Evolutionary conservation across 345 rosid genomes (phyloP), one percentile per base, ranked within the genome.

Genomic region (Linum usitatissimum): DNA sequence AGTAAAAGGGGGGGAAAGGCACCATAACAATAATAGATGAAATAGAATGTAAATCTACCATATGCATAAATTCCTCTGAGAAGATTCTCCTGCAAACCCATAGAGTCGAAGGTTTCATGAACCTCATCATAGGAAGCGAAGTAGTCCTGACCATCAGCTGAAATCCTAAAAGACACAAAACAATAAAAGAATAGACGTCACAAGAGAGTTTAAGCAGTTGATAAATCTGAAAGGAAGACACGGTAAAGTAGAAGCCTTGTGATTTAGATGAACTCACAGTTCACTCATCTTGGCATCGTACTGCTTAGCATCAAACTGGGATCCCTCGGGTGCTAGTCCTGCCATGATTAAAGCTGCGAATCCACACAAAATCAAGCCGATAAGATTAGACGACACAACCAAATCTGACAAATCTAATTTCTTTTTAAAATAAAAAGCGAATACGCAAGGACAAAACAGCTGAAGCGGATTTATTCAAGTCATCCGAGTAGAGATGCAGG

Each of bases 221-320:
- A 34, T 3, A 34, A 34, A 34, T 7, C 38, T 34, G 38, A 34
- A 34, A 34, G 3, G 38, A 34, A 34, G 3, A 34, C 38, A 34
- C 1, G 6, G 38, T 34, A 34, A 34, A 34, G 38, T 34, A 34
- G 8, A 34, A 34, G 38, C 38, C 38, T 7, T 3, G 38, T 4
- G 38, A 34, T 34, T 34, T 34, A 7, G 38, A 34, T 34, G 74
- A 68, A 72, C 92, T 74, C 75, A 86, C 98, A 91, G 10, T 3
- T 86, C 96, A 72, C 15, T 86, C 91, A 91, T 88, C 70, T 75
- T 91, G 2, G 83, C 49, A 30, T 88, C 96, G 75, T 59, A 91
- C 59, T 83, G 86, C 59, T 79, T 81, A 63, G 86, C 77, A 76
- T 91, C 92, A 45, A 79, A 88, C 39, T 86, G 94, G 0, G 90